Conservation (phyloP, 2,329 filamentous ascomycete species). For the Clarireedia hainanense region DNA sequence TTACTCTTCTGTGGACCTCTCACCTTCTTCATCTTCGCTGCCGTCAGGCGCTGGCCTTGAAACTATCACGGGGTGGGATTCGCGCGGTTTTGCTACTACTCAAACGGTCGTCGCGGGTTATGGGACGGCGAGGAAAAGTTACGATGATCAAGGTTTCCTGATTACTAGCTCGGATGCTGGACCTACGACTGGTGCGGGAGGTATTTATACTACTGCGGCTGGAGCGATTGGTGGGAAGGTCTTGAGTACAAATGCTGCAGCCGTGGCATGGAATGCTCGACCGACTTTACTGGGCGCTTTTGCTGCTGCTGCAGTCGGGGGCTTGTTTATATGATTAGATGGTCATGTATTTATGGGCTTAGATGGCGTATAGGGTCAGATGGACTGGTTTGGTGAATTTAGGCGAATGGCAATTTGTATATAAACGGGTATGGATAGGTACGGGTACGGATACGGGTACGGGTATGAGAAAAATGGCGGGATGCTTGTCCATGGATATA, state of each 20-base stretch:
- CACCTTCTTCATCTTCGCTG: conserved; percentile 37
- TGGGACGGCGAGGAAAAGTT: conserved; percentile 32
- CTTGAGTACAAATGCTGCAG: conserved; percentile 16
- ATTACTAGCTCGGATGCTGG: conserved; percentile 25
- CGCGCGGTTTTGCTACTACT: conserved; percentile 42
- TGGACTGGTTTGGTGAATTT: background rate
- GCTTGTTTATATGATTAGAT: background rate
- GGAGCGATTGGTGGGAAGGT: conserved; percentile 18
- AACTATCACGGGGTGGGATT: conserved; percentile 38
- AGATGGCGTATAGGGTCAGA: background rate
- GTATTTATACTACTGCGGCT: conserved; percentile 4
- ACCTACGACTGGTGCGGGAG: conserved; percentile 9
- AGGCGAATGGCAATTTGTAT: background rate
- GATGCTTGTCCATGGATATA: background rate
- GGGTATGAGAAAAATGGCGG: background rate
- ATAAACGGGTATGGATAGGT: background rate
- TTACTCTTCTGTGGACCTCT: conserved; percentile 41
- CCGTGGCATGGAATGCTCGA: conserved; percentile 9
- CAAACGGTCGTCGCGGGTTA: conserved; percentile 33
- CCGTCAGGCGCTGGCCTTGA: conserved; percentile 23
- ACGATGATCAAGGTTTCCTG: conserved; percentile 38
- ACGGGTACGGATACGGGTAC: background rate
- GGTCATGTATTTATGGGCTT: background rate
- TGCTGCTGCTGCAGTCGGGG: background rate
- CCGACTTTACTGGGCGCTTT: background rate